phyloP scores from a whole-genome alignment of 768 basidiomycete species.

The Rhodotorula toruloides region DNA sequence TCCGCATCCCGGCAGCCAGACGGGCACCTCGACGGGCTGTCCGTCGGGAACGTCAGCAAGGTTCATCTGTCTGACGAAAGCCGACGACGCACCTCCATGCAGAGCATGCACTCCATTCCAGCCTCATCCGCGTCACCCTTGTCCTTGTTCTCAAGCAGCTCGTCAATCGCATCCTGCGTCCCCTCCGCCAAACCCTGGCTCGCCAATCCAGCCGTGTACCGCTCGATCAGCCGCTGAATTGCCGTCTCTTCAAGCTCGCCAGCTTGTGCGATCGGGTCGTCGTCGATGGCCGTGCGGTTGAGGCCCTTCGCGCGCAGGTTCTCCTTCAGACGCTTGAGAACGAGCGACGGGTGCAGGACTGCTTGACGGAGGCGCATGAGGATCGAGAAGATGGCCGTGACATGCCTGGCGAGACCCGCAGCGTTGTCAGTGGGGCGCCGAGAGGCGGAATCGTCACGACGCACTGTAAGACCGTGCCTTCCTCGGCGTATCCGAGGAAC shows the following conservation, averaged over 20 bases:
- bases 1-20: constrained; percentile 68
- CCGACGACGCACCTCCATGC: constrained; percentile 56
- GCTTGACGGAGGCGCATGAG: constrained; percentile 88
- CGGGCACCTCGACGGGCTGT: constrained; percentile 60
- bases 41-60: not conserved
- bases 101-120: constrained; percentile 71
- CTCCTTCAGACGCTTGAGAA: constrained; percentile 59
- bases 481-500: constrained; percentile 72
- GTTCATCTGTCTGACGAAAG: too few species aligned
- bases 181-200: constrained; percentile 1
- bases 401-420: constrained; percentile 37
- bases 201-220: constrained; percentile 17
- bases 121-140: constrained; percentile 46
- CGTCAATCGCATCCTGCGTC: constrained; percentile 61
- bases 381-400: constrained; percentile 66
- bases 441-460: constrained; percentile 48
- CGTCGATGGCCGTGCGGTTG: not conserved
- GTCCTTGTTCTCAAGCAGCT: constrained; percentile 39
- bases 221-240: constrained; percentile 35
- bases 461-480: constrained; percentile 52
- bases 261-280: constrained; percentile 20
- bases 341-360: constrained; percentile 82
- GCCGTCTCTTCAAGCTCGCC: constrained; percentile 30
- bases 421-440: not conserved
- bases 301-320: constrained; percentile 64